A percentile compares a stretch with the other conserved stretches of the same genome.
Evolutionary conservation across 139 green algal genomes (phyloP).

Genomic region (Tetraselmis chui): DNA sequence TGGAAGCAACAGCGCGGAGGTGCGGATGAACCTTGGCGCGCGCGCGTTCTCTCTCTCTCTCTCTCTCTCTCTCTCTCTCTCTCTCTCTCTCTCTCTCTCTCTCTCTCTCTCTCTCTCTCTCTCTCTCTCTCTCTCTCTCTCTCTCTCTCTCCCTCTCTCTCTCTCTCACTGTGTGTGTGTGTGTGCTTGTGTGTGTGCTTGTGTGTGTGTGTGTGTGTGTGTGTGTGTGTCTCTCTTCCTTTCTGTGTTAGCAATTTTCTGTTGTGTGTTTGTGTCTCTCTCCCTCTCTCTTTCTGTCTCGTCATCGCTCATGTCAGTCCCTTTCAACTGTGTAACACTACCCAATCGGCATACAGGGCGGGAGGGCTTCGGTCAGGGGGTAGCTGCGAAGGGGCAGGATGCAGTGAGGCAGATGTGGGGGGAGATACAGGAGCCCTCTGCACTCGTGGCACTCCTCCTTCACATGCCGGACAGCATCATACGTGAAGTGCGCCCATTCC

Average conservation of each 20-base stretch:
- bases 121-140: neutral
- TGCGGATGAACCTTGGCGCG: no score
- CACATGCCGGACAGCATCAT: neutral
- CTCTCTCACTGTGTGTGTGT: neutral
- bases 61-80: no score
- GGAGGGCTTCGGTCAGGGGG: neutral
- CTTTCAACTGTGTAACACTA: no score
- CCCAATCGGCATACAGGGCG: no score
- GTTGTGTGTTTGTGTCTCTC: no score
- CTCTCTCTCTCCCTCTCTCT: neutral
- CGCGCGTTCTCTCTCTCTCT: no score
- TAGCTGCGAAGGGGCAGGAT: no score
- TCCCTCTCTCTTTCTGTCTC: no score
- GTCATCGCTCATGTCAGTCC: no score
- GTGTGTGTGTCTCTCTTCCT: no score
- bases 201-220: no score
- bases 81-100: neutral
- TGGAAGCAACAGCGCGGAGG: neutral
- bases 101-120: neutral
- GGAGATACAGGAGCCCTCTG: neutral
- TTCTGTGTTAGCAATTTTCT: no score
- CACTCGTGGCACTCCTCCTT: neutral
- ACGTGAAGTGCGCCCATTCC: neutral
- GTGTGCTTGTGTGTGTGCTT: neutral
- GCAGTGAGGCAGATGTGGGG: neutral